Base-by-base conservation (phyloP, 1,284 basidiomycete species). In the Moesziomyces globuligerus region DNA sequence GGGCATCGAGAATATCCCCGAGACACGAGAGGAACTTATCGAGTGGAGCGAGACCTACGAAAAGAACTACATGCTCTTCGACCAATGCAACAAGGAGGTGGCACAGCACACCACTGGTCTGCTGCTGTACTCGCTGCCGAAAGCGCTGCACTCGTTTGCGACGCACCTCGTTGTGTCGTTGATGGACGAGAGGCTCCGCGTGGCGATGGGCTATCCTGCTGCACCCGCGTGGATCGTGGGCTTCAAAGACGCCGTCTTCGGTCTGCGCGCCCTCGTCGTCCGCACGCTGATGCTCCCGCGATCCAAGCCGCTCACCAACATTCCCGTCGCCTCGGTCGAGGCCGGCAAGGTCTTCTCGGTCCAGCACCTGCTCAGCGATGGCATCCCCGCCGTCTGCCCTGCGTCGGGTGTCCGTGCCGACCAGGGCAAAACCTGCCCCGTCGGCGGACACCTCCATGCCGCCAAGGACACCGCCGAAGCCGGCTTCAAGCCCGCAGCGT, bases 31-130 rank as follows among this genome's bases (percentile, higher is more conserved):
- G 23, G 73, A 44, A 5, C 21, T 75, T 4, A 17, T 37, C 4
- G 49, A 60, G 20, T 75, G 73, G 73, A 54, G 56, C 28, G 37
- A 45, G 1, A 28, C 44, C 5, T 75, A 75, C 55, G 73, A 75
- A 26, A 20, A 24, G 15, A 40, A 45, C 24, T 25, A 75, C 37
- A 61, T 70, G 55, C 39, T 62, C 11, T 73, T 45, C 28, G 39
- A 50, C 13, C 24, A 60, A 45, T 44, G 44, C 21, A 75, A 75
- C 38, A 42, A 47, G 10, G 48, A 68, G 20, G 59, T 69, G 13
- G 73, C 73, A 17, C 42, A 66, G n/a, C 57, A 65, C 26, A 75
- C 73, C 24, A 48, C 57, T 24, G 46, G 60, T 13, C 40, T 75
- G 24, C 52, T 74, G 25, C 26, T 75, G 7, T 62, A 58, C 37